Evolutionary conservation across 2,329 filamentous ascomycete species (phyloP), one percentile per base, ranked within the genome.

Genomic region (Magnaporthales sp.): DNA sequence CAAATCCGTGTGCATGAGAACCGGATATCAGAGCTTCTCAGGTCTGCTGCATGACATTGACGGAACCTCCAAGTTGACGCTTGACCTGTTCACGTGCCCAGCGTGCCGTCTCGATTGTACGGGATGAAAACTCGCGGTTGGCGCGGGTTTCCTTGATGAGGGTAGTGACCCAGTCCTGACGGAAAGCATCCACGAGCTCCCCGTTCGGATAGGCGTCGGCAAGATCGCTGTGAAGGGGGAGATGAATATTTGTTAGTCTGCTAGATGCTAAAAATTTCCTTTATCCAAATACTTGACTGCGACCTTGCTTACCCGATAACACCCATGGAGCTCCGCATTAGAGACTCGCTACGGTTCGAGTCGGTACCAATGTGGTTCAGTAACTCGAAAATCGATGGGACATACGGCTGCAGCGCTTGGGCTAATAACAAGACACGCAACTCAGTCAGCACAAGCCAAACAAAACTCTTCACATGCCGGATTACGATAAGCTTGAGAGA

Each of bases 61-160:
- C 76, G 64, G 77, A 74, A 70, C 85, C 85, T 67, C 85, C 84
- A 65, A 89, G 80, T 79, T 99, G 95, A 73, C 92, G 91, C 85
- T 97, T 98, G 77, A 98, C 93, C 77, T 97, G 93, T 80, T 98
- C 95, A 68, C 94, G 90, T 70, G 95, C 93, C 95, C 95, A 99
- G 73, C 94, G 91, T 75, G 95, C 95, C 62, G 95, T 98, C 71
- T 97, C 92, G 71, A 95, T 89, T 3, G 95, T 99, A 70, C 93
- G 91, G 30, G 86, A 75, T 72, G 89, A 85, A 81, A 91, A 97
- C 62, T 98, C 93, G 72, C 91, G 89, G 83, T 95, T 97, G 68
- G 87, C 86, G 74, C 93, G 91, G 62, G 92, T 94, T 77, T 98
- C 93, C 80, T 94, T 93, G 74, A 97, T 93, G 83, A 99, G 90